These are phyloP conservation scores for Aegilops umbellulata DNA, from an alignment of 176 grass and related monocot species.

Conservation along the genomic window DNA sequence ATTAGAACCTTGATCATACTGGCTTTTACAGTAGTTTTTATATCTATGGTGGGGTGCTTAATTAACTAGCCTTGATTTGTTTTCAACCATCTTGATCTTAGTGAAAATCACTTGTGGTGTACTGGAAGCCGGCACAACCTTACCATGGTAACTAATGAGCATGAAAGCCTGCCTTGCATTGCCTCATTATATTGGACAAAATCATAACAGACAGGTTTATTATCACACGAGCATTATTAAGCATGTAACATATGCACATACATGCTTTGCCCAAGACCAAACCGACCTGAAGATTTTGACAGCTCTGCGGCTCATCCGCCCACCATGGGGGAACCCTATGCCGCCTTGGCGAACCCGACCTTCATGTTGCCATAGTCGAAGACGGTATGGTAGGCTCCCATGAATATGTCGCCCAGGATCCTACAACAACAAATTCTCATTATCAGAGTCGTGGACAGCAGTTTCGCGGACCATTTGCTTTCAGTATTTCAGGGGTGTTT, in stretches of 20 bases:
- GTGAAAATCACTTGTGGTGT: background rate
- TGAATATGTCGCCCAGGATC: conserved; percentile 93
- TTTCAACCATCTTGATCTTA: background rate
- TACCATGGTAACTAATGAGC: background rate
- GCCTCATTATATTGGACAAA: conserved; percentile 12
- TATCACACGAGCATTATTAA: conserved; percentile 29
- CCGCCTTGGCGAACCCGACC: conserved; percentile 75
- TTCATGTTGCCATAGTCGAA: conserved; percentile 88
- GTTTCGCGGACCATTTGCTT: background rate
- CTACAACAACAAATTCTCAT: conserved; percentile 16
- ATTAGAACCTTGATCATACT: background rate
- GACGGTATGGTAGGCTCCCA: conserved; percentile 92
- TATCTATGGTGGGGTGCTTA: no score
- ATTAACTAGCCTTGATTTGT: background rate
- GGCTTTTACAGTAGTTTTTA: background rate
- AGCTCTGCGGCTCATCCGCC: background rate
- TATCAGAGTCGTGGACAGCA: background rate
- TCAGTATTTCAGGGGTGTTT: background rate
- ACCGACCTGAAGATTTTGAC: background rate
- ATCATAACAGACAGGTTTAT: no score
- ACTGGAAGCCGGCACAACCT: background rate
- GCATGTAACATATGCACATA: background rate
- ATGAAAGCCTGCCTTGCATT: background rate
- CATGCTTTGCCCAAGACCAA: conserved; percentile 8
- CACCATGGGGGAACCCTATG: conserved; percentile 25